Percentiles rank a stretch among this genome's conserved stretches.
phyloP scores from a whole-genome alignment of 202 grass and related monocot genomes.

The Saccharum hybrid region DNA sequence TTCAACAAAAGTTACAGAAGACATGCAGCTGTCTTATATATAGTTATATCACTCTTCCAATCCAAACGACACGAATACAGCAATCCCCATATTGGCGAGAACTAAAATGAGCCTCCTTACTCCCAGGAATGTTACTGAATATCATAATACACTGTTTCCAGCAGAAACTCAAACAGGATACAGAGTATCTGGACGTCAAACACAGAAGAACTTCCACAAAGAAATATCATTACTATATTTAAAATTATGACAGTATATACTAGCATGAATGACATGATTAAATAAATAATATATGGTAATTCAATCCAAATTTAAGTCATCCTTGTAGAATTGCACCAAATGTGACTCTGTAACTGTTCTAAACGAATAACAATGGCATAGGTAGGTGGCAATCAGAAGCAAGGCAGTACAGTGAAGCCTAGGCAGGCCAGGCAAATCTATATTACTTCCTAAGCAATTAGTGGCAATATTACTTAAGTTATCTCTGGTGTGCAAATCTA shows the following conservation, averaged over 20 bases:
- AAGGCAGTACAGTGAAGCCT: background rate
- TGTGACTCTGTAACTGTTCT: background rate
- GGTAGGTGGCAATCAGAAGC: background rate
- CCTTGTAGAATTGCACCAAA: conserved; percentile 2
- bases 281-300: conserved; percentile 5
- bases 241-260: background rate
- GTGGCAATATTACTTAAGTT: no score
- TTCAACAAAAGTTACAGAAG: conserved; percentile 9
- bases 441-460: background rate
- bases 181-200: background rate
- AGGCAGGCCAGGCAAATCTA: background rate
- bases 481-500: no score
- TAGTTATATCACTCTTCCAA: background rate
- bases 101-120: background rate
- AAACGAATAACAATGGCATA: background rate
- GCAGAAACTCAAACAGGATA: background rate
- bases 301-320: conserved; percentile 22
- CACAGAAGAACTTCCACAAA: background rate
- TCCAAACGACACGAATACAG: background rate
- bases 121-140: conserved; percentile 3
- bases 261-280: background rate
- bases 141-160: background rate
- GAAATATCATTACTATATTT: background rate
- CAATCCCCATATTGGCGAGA: background rate
- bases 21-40: background rate